Evolutionary conservation across 441 rosid genomes (phyloP).

Genomic region (Bruguiera hainesii): DNA sequence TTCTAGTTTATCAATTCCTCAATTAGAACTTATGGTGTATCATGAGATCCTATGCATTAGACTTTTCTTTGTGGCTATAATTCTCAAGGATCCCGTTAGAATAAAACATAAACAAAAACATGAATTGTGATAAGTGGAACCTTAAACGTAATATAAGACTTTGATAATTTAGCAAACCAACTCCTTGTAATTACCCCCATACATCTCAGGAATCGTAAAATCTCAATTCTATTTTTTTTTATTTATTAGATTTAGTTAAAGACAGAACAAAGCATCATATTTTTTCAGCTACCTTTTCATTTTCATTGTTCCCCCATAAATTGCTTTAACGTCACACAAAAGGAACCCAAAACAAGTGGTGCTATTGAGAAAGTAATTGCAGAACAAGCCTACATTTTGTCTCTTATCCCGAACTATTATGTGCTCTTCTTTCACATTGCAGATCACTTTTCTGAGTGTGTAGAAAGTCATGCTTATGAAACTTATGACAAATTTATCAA

Average conservation of each 20-base stretch:
- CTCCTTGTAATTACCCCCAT: not conserved
- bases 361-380: not conserved
- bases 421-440: slow-evolving; percentile 24
- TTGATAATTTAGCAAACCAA: not conserved
- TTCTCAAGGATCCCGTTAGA: not conserved
- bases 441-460: slow-evolving; percentile 98
- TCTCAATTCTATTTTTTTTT: not conserved
- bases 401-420: slow-evolving; percentile 5
- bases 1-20: not conserved
- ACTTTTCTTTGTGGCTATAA: not conserved
- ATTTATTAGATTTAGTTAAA: not conserved
- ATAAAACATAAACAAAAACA: not conserved
- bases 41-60: not conserved
- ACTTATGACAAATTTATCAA: slow-evolving; percentile 95
- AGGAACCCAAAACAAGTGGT: not conserved
- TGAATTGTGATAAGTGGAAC: too few species aligned
- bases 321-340: not conserved
- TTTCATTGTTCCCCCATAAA: not conserved
- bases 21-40: not conserved
- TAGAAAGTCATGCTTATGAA: slow-evolving; percentile 82
- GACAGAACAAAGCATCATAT: not conserved
- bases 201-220: not conserved
- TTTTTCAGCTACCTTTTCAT: not conserved
- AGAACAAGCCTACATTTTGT: not conserved
- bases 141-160: too few species aligned